A percentile compares a stretch with the other conserved stretches of the same genome.
These are phyloP conservation scores for Isoetes taiwanensis DNA, from an alignment of 75 land plant genomes.

Conservation along the genomic window DNA sequence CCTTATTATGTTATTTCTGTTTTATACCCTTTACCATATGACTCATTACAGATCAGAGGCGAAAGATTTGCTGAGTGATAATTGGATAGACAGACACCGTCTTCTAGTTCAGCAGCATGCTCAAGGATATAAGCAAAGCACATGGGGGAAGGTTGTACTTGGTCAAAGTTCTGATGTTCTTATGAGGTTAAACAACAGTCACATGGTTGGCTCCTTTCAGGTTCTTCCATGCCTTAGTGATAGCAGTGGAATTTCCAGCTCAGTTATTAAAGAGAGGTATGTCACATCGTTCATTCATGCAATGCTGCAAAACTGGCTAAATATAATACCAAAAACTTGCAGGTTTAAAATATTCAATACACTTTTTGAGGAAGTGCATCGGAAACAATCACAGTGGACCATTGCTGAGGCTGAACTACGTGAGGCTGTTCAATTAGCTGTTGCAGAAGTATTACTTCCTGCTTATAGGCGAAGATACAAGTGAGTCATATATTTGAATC, in stretches of 20 bases:
- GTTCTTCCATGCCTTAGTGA: conserved; percentile 58
- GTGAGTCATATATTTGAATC: no score
- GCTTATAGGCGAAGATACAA: conserved; percentile 5
- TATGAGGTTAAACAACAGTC: conserved; percentile 28
- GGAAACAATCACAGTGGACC: conserved; percentile 6
- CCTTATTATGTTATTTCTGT: no score
- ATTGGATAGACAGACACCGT: conserved; percentile 22
- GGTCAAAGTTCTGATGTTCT: conserved; percentile 33
- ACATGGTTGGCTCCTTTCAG: conserved; percentile 32
- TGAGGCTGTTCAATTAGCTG: neutral
- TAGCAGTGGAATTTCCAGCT: conserved; percentile 51
- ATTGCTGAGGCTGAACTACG: neutral
- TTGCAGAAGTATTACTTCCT: neutral
- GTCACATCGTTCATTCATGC: neutral
- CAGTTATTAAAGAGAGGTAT: conserved; percentile 42
- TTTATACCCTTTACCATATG: no score
- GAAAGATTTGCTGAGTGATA: conserved; percentile 12
- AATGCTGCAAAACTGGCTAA: neutral
- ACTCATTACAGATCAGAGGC: conserved; percentile 18
- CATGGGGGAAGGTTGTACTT: conserved; percentile 25
- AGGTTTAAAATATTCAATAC: conserved; percentile 20
- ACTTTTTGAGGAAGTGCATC: neutral
- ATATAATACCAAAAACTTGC: conserved; percentile 16
- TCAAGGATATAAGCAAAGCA: conserved; percentile 12
- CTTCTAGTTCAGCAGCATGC: conserved; percentile 22